A percentile compares a stretch with the other conserved stretches of the same genome.
phyloP scores from a whole-genome alignment of 176 grass and related monocot genomes.

The Urochloa ruziziensis region DNA sequence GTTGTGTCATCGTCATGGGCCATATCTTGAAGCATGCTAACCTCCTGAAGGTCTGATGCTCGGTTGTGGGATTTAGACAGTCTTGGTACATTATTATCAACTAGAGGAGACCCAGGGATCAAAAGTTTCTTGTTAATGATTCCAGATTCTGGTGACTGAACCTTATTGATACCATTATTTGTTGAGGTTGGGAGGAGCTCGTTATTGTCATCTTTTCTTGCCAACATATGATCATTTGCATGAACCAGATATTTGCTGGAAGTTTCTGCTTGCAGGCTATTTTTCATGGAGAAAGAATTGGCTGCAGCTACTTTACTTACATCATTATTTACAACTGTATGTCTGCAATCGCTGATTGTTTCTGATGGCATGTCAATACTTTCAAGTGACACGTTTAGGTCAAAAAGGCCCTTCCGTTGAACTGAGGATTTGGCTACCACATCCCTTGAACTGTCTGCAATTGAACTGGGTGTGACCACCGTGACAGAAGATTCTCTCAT shows the following conservation, averaged over 20 bases:
- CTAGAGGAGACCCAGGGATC: slow-evolving; percentile 29
- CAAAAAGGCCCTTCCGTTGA: slow-evolving; percentile 5
- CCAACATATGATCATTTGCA: not conserved
- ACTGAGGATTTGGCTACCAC: not conserved
- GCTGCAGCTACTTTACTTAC: not conserved
- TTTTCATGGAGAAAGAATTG: not conserved
- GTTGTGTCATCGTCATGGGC: slow-evolving; percentile 16
- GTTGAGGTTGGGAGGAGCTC: not conserved
- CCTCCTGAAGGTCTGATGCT: slow-evolving; percentile 16
- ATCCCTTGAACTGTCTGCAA: not conserved
- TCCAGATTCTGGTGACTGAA: not conserved
- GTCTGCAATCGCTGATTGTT: not conserved
- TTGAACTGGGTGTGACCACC: not conserved
- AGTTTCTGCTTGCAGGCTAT: not conserved
- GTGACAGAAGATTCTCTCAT: not conserved
- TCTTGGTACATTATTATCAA: not conserved
- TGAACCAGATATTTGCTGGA: not conserved
- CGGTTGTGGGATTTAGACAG: not conserved
- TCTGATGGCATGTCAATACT: slow-evolving; percentile 20
- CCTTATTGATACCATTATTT: not conserved
- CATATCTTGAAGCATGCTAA: slow-evolving; percentile 24
- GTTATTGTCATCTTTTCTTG: not conserved
- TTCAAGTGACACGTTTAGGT: slow-evolving; percentile 19
- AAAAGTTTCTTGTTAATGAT: slow-evolving; percentile 3
- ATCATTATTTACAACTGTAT: not conserved